Evolutionary conservation across 331 rosid genomes (phyloP).

Genomic region (Telfairia occidentalis): DNA sequence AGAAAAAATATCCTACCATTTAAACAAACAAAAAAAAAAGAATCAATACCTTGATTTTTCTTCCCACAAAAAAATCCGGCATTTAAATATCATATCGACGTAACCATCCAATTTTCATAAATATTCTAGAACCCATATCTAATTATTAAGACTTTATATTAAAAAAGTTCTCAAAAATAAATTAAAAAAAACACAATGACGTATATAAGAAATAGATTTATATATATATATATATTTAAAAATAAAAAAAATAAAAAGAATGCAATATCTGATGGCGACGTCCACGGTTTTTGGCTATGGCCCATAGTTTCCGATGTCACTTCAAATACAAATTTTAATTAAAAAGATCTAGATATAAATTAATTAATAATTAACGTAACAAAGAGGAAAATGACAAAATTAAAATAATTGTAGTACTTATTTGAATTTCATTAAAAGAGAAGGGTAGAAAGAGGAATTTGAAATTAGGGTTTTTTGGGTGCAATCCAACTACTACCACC

Average conservation of each 20-base stretch:
- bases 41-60: background rate
- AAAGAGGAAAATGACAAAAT: background rate
- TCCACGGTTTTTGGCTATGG: conserved; percentile 19
- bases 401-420: background rate
- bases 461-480: background rate
- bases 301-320: conserved; percentile 11
- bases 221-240: background rate
- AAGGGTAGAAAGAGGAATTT: background rate
- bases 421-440: background rate
- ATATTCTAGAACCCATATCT: background rate
- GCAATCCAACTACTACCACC: background rate
- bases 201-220: background rate
- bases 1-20: no score
- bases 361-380: background rate
- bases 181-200: background rate
- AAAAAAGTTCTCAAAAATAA: background rate
- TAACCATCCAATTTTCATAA: background rate
- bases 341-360: no score
- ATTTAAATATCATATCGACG: background rate
- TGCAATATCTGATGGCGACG: background rate
- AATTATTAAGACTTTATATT: background rate
- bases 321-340: background rate
- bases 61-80: background rate
- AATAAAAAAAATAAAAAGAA: background rate
- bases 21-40: background rate